Evolutionary conservation across 2,329 filamentous ascomycete genomes (phyloP), one percentile per base, ranked within the genome.

Genomic region (Penicillium digitatum): DNA sequence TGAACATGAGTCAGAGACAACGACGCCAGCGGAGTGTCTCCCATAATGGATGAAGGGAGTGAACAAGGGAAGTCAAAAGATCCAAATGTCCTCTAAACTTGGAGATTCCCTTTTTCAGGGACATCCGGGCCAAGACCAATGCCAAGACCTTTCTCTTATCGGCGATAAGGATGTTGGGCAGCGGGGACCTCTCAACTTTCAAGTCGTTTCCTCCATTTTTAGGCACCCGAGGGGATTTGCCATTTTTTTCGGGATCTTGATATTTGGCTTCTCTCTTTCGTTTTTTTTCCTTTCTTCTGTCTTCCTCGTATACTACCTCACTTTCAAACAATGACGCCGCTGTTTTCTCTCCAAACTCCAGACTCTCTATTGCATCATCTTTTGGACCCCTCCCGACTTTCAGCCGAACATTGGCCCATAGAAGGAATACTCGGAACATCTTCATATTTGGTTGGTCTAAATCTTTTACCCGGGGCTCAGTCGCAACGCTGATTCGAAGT

Each of bases 1-100:
- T 94, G 90, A 65, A 97, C 92, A 77, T 97, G 93, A 11, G 94
- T 97, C 64, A 99, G 78, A 48, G 93, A 96, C 58, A 99, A 82
- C 24, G 93, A 97, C 48, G 92, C 90, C 54, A 97, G 79, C 38
- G 89, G 85, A 52, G 69, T 65, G 53, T 76, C 72, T 32, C 62
- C 64, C 64, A 69, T 71, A 34, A 48, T 47, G 22, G 3, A 2
- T 9, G 9, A 32, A 24, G 9, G 8, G 29, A 43, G 18, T 62
- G 55, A 27, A 47, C 27, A 22, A 24, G 14, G 11, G 46, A 45
- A 32, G 43, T 45, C 22, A 9, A 26, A 44, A 44, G 39, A 20
- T n/a, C 14, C 29, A 11, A 8, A 8, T 32, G 5, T 12, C 14
- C 14, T 20, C 29, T n/a, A 24, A 45, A 24, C 22, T 32, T 22